phyloP scores from a whole-genome alignment of 768 basidiomycete species.

The Cystofilobasidium bisporidii region DNA sequence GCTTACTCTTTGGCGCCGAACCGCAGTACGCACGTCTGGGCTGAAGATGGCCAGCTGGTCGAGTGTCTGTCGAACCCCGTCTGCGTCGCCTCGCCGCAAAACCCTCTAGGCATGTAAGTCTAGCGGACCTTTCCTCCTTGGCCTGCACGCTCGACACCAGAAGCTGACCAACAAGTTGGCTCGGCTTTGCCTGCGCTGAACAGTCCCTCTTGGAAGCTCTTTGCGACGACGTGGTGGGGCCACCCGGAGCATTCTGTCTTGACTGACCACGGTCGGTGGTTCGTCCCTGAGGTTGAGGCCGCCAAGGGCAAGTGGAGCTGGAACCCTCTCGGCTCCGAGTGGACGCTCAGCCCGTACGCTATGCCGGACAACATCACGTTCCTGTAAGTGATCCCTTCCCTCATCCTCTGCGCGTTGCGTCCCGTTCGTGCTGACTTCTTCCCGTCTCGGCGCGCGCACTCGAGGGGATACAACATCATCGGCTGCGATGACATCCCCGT shows the following conservation, averaged over 20 bases:
- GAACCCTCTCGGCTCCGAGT: conserved; percentile 16
- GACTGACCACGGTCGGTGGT: conserved; percentile 5
- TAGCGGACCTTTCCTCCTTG: neutral
- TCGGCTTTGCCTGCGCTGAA: neutral
- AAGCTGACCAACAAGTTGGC: too few species aligned
- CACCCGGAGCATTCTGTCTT: neutral
- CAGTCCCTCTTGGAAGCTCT: conserved; percentile 11
- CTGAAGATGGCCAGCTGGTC: neutral
- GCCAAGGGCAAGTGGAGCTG: conserved; percentile 5
- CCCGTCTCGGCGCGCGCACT: too few species aligned
- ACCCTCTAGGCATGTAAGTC: conserved; percentile 7
- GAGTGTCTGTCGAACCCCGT: neutral
- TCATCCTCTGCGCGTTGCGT: neutral
- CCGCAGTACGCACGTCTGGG: conserved; percentile 13
- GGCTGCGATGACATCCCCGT: conserved; percentile 5
- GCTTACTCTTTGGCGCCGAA: neutral
- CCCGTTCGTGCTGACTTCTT: neutral
- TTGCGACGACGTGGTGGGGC: conserved; percentile 17
- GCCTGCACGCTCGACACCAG: too few species aligned
- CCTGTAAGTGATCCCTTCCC: neutral
- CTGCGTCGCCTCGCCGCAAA: neutral
- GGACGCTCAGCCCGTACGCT: conserved; percentile 14
- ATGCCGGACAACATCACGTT: neutral
- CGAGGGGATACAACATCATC: conserved; percentile 11
- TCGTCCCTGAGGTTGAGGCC: neutral